phyloP scores from a whole-genome alignment of 352 stramenopile genomes.

The Nothophytophthora sp. region DNA sequence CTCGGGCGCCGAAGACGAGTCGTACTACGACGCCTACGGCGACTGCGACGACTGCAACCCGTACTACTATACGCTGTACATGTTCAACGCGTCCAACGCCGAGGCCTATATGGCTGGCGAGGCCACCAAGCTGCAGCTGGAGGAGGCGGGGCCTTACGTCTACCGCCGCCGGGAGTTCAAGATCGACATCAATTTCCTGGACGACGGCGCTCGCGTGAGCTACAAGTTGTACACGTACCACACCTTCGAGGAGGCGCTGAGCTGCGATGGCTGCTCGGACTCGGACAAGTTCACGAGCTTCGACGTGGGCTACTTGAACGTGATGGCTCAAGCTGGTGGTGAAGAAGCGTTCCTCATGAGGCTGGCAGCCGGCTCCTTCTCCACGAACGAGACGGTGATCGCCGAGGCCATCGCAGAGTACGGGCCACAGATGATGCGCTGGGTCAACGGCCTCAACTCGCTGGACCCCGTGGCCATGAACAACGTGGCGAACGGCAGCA shows the following conservation, averaged over 20 bases:
- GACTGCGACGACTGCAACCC: slow-evolving; percentile 58
- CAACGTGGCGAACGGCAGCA: slow-evolving; percentile 31
- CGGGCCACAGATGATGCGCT: slow-evolving; percentile 66
- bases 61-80: slow-evolving; percentile 47
- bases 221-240: slow-evolving; percentile 76
- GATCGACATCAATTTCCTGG: slow-evolving; percentile 51
- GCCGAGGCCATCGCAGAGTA: slow-evolving; percentile 30
- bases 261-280: slow-evolving; percentile 53
- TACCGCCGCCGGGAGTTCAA: slow-evolving; percentile 59
- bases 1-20: slow-evolving; percentile 29
- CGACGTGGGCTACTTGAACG: slow-evolving; percentile 68
- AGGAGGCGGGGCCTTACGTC: slow-evolving; percentile 59
- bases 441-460: slow-evolving; percentile 63
- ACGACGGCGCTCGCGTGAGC: slow-evolving; percentile 38
- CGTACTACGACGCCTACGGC: slow-evolving; percentile 50
- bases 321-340: slow-evolving; percentile 59
- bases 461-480: slow-evolving; percentile 46
- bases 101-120: slow-evolving; percentile 40
- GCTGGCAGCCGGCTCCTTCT: slow-evolving; percentile 53
- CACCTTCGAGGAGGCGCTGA: slow-evolving; percentile 40
- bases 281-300: slow-evolving; percentile 46
- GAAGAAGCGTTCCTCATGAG: slow-evolving; percentile 47
- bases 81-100: slow-evolving; percentile 45
- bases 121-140: slow-evolving; percentile 46
- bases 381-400: slow-evolving; percentile 22